A percentile compares a stretch with the other conserved stretches of the same genome.
Evolutionary conservation across 495 filamentous ascomycete species (phyloP).

Genomic region (Annulohypoxylon moriforme): DNA sequence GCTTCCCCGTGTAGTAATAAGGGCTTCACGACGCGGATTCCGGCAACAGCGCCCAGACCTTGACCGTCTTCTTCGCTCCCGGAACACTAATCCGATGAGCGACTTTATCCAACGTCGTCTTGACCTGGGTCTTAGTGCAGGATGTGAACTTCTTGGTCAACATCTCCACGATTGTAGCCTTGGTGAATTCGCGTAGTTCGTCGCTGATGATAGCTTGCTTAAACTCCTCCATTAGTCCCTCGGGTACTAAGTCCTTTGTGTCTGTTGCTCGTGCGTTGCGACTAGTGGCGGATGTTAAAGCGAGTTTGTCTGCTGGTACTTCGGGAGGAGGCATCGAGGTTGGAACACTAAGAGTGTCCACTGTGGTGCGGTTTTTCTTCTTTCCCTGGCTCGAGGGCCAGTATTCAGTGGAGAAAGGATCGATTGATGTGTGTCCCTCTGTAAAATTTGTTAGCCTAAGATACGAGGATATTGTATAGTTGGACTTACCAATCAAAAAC

Average conservation of each 20-base stretch:
- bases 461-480: background rate
- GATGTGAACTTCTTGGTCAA: conserved; percentile 80
- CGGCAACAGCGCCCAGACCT: conserved; percentile 36
- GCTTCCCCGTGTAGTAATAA: too few species aligned
- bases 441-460: conserved; percentile 24
- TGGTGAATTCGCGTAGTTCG: conserved; percentile 67
- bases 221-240: conserved; percentile 77
- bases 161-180: conserved; percentile 78
- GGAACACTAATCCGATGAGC: conserved; percentile 67
- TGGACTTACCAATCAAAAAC: conserved; percentile 72
- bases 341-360: background rate
- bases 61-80: conserved; percentile 59
- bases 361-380: background rate
- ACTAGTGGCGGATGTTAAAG: background rate
- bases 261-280: conserved; percentile 17
- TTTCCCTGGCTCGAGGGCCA: conserved; percentile 65
- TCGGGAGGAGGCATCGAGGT: conserved; percentile 39
- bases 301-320: conserved; percentile 22
- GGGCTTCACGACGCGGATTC: background rate
- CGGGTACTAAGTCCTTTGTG: conserved; percentile 65
- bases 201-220: conserved; percentile 73
- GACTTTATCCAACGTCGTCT: conserved; percentile 74
- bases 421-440: conserved; percentile 66
- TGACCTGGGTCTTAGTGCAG: conserved; percentile 76
- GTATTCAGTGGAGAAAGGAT: conserved; percentile 86